Conservation (phyloP, 148 eudicot genomes). For the Heliamphora exappendiculata region DNA sequence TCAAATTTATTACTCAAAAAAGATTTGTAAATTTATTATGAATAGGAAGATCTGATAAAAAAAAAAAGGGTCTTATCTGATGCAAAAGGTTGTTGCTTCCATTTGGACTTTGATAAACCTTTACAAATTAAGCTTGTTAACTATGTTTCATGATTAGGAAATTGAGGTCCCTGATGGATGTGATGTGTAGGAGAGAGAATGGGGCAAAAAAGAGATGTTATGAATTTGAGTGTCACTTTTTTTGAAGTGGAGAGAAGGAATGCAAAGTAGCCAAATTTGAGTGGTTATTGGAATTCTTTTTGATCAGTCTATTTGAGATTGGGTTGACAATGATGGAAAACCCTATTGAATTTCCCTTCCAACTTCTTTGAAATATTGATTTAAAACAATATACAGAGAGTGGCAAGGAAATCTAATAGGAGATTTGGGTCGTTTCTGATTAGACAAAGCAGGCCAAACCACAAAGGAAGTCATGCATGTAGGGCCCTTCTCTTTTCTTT, state of each 20-base stretch:
- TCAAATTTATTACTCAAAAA: too few relatives aligned
- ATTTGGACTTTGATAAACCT: not conserved
- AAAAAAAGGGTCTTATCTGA: too few relatives aligned
- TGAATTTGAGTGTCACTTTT: not conserved
- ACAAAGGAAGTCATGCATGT: too few relatives aligned
- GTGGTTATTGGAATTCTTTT: not conserved
- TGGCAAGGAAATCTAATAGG: slow-evolving; percentile 1
- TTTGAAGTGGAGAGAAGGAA: not conserved
- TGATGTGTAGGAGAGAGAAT: not conserved
- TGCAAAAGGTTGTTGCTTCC: too few relatives aligned
- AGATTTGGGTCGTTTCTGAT: not conserved
- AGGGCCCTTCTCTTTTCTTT: too few relatives aligned
- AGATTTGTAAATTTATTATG: too few relatives aligned
- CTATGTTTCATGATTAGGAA: not conserved
- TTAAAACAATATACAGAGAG: not conserved
- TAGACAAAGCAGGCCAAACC: slow-evolving; percentile 14
- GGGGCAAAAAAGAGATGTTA: not conserved
- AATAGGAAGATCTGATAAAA: too few relatives aligned
- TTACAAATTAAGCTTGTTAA: not conserved
- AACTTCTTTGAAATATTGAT: not conserved
- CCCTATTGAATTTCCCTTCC: slow-evolving; percentile 1
- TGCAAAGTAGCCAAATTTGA: slow-evolving; percentile 2
- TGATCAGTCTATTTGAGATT: too few relatives aligned
- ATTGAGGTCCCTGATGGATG: too few relatives aligned
- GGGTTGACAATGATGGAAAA: slow-evolving; percentile 3